Evolutionary conservation across 768 basidiomycete genomes (phyloP).

Genomic region (Crepidotus variabilis): DNA sequence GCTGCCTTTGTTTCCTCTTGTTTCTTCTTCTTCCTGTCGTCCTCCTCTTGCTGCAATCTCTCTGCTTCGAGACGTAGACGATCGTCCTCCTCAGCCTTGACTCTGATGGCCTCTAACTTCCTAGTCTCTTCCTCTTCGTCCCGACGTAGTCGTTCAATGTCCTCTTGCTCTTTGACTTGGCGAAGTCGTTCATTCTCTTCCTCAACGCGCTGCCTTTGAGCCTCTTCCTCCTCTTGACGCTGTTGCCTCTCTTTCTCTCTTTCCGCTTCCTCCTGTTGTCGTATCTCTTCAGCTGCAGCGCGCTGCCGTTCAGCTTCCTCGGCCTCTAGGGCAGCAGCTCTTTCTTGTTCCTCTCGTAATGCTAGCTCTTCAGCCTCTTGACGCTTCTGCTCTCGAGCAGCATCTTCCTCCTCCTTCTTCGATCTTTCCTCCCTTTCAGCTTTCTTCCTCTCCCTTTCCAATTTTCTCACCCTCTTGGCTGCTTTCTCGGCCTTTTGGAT

Average conservation of each 20-base stretch:
- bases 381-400: too few species aligned
- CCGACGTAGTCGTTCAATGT: not conserved
- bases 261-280: not conserved
- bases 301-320: too few species aligned
- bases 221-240: conserved; percentile 4
- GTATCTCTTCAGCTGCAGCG: not conserved
- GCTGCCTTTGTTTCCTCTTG: not conserved
- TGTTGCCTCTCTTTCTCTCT: not conserved
- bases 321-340: too few species aligned
- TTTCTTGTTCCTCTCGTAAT: too few species aligned
- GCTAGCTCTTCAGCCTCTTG: too few species aligned
- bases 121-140: conserved; percentile 2
- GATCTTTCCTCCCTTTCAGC: not conserved
- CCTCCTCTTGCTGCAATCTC: not conserved
- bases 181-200: not conserved
- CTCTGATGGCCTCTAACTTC: conserved; percentile 1
- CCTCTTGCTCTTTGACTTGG: too few species aligned
- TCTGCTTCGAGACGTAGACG: not conserved
- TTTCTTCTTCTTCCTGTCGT: not conserved
- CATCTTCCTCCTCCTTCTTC: conserved; percentile 4
- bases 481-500: not conserved
- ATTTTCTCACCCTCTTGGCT: not conserved
- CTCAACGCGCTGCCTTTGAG: not conserved
- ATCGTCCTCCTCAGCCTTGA: not conserved
- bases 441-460: not conserved